A percentile compares a stretch with the other conserved stretches of the same genome.
Conservation (phyloP, 2,329 filamentous ascomycete genomes). For the Xylaria sp. region DNA sequence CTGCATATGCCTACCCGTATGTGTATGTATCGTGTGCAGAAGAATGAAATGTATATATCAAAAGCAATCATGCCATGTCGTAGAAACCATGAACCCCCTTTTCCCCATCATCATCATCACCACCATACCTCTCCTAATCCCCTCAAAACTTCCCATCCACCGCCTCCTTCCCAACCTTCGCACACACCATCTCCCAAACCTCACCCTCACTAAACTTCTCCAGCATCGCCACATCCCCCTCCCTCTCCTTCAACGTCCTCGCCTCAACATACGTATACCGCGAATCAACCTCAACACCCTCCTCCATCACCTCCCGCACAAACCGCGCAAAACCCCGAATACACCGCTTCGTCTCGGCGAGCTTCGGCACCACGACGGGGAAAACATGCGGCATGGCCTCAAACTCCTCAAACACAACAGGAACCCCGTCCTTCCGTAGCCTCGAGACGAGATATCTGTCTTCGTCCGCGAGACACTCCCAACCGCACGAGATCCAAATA, state of each 20-base stretch:
- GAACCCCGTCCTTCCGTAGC: conserved; percentile 52
- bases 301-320: conserved; percentile 38
- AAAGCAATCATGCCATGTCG: too few relatives aligned
- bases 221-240: conserved; percentile 40
- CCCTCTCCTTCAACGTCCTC: conserved; percentile 46
- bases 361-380: conserved; percentile 44
- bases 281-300: conserved; percentile 33
- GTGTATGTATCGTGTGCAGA: neutral
- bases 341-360: conserved; percentile 47
- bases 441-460: conserved; percentile 53
- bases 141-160: conserved; percentile 20
- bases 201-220: conserved; percentile 41
- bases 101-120: neutral
- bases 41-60: neutral
- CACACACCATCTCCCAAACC: conserved; percentile 37
- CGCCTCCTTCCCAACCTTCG: conserved; percentile 25
- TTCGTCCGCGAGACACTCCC: conserved; percentile 69
- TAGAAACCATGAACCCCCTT: too few relatives aligned
- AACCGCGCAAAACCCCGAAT: conserved; percentile 54
- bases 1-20: neutral
- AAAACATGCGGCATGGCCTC: conserved; percentile 75
- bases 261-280: conserved; percentile 45
- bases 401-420: conserved; percentile 64
- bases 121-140: too few relatives aligned
- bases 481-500: conserved; percentile 61